phyloP scores from a whole-genome alignment of 2,329 filamentous ascomycete species.

The Aspergillus neotritici region DNA sequence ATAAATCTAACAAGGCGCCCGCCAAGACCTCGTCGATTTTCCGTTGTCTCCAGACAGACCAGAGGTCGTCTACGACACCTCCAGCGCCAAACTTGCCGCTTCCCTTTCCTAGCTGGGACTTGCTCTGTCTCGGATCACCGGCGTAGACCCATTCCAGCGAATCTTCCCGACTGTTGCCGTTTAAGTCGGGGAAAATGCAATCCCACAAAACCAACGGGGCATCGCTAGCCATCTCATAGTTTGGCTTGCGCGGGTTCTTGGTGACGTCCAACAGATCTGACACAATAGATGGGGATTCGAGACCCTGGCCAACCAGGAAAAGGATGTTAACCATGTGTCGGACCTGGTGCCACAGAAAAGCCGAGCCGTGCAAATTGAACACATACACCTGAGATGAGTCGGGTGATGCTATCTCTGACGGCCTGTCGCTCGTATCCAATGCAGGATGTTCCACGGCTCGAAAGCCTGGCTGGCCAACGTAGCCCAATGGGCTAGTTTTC shows the following conservation, averaged over 20 bases:
- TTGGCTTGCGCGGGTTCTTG: constrained; percentile 68
- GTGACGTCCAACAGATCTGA: constrained; percentile 67
- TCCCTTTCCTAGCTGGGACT: constrained; percentile 40
- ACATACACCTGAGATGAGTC: constrained; percentile 64
- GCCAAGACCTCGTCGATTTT: constrained; percentile 90
- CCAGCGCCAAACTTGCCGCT: constrained; percentile 59
- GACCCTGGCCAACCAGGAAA: constrained; percentile 86
- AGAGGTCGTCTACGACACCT: constrained; percentile 68
- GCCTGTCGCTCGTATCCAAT: constrained; percentile 12
- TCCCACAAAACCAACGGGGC: constrained; percentile 92
- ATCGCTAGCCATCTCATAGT: constrained; percentile 87
- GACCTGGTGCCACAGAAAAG: constrained; percentile 98
- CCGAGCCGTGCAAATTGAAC: constrained; percentile 82
- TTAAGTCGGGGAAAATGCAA: constrained; percentile 69
- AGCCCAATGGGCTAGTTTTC: constrained; percentile 51
- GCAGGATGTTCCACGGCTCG: constrained; percentile 24
- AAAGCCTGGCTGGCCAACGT: constrained; percentile 48
- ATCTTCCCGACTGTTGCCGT: constrained; percentile 49
- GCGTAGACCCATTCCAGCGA: constrained; percentile 72
- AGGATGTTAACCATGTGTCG: constrained; percentile 86
- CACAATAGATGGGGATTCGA: constrained; percentile 70
- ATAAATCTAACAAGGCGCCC: constrained; percentile 63
- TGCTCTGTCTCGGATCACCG: constrained; percentile 54
- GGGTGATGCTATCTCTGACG: constrained; percentile 26
- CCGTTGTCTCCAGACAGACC: constrained; percentile 73